These are phyloP conservation scores for Hortiboletus flavorubellus DNA, from an alignment of 768 basidiomycete genomes.

Conservation along the genomic window DNA sequence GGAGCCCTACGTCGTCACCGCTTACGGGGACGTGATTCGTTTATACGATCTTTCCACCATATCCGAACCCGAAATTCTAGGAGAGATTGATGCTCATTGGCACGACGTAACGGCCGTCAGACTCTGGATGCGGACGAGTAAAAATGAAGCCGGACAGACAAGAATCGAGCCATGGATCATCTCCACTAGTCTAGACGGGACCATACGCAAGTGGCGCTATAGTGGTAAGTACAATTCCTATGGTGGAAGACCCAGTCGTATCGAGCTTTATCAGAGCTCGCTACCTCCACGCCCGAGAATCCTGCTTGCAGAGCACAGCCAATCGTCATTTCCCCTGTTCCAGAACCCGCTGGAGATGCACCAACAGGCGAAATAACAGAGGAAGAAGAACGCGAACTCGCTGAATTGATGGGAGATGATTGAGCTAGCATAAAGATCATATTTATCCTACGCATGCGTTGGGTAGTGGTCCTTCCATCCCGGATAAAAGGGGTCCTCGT, in stretches of 20 bases:
- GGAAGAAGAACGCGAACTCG: slow-evolving; percentile 88
- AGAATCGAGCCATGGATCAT: slow-evolving; percentile 76
- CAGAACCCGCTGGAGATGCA: slow-evolving; percentile 26
- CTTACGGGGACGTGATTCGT: slow-evolving; percentile 78
- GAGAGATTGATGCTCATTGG: slow-evolving; percentile 82
- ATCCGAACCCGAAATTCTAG: slow-evolving; percentile 67
- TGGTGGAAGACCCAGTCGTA: not conserved
- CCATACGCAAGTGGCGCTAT: slow-evolving; percentile 82
- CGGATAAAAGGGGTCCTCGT: slow-evolving; percentile 52
- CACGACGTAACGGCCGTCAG: slow-evolving; percentile 80
- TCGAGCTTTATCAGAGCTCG: slow-evolving; percentile 22
- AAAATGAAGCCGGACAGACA: slow-evolving; percentile 43
- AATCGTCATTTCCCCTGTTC: slow-evolving; percentile 25
- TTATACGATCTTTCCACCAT: slow-evolving; percentile 72
- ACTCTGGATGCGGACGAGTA: slow-evolving; percentile 60
- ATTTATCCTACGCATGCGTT: slow-evolving; percentile 10
- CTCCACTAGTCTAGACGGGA: slow-evolving; percentile 81
- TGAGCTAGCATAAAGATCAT: slow-evolving; percentile 2
- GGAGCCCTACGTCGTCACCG: slow-evolving; percentile 78
- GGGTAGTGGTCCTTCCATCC: slow-evolving; percentile 37
- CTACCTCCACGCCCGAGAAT: slow-evolving; percentile 22
- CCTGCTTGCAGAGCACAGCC: slow-evolving; percentile 15
- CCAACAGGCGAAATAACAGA: slow-evolving; percentile 56
- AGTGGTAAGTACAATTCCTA: slow-evolving; percentile 40
- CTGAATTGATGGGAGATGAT: slow-evolving; percentile 60